These are phyloP conservation scores for Lepiota brunneoincarnata DNA, from an alignment of 768 basidiomycete genomes.

Conservation along the genomic window DNA sequence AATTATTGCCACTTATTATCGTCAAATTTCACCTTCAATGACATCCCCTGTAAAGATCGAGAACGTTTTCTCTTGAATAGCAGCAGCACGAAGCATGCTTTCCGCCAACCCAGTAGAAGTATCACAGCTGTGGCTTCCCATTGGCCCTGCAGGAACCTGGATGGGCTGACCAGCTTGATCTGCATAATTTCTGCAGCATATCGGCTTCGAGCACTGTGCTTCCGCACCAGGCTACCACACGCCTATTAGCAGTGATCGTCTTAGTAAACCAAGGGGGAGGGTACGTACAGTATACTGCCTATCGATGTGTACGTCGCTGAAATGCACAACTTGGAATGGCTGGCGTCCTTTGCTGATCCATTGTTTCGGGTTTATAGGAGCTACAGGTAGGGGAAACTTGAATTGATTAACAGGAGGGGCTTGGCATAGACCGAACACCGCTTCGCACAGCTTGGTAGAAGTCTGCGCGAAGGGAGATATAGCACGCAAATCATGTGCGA, in stretches of 20 bases:
- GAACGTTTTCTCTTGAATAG: constrained; percentile 36
- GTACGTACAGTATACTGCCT: constrained; percentile 45
- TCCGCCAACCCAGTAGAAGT: constrained; percentile 45
- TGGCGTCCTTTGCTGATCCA: constrained; percentile 34
- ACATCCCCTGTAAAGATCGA: constrained; percentile 67
- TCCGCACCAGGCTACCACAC: constrained; percentile 47
- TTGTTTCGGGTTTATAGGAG: constrained; percentile 31
- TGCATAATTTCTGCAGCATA: constrained; percentile 56
- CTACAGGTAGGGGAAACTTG: constrained; percentile 41
- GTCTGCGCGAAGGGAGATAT: constrained; percentile 46
- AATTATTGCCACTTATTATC: not conserved
- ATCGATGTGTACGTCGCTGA: constrained; percentile 66
- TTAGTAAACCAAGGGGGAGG: not conserved
- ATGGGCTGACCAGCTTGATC: constrained; percentile 33
- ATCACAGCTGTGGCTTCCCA: constrained; percentile 52
- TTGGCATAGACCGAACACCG: constrained; percentile 53
- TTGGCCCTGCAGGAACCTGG: constrained; percentile 42
- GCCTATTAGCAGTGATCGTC: not conserved
- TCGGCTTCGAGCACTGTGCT: constrained; percentile 56
- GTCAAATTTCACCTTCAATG: constrained; percentile 43
- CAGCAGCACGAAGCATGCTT: constrained; percentile 46
- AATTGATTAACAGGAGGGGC: constrained; percentile 42
- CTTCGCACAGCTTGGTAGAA: constrained; percentile 53
- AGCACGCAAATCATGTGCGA: constrained; percentile 52
- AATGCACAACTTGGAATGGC: constrained; percentile 56